Evolutionary conservation across 345 rosid genomes (phyloP), one percentile per base, ranked within the genome.

Genomic region (Eutrema japonicum): DNA sequence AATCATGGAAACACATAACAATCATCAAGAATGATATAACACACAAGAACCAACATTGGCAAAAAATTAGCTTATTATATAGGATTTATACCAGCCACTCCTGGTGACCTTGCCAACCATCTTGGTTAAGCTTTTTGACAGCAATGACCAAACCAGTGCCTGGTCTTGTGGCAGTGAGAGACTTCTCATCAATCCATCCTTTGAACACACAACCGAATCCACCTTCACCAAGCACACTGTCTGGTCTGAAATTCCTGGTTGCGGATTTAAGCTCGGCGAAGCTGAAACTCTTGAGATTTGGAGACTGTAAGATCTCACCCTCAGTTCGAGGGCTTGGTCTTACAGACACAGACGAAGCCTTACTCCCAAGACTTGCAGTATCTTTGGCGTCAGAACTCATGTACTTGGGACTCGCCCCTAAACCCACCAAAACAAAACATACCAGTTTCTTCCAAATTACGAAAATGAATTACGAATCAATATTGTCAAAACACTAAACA

Each of bases 181-280:
- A 72, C 64, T 85, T 76, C 73, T 82, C 87, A 68, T 89, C 95
- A 63, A 89, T 83, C 95, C 95, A 89, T 35, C 95, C 95, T 73
- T 89, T 89, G 63, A 89, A 89, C 6, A 89, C 95, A 36, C 87
- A 89, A 61, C 95, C 95, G 48, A 89, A 89, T 37, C 95, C 95
- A 70, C 92, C 95, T 82, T 89, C 95, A 49, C 95, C 95, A 65
- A 89, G 64, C 62, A 89, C 95, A 78, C 90, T 89, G 54, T 89
- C 95, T 3, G 90, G 90, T 51, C 95, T 83, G 72, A 89, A 89
- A 58, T 84, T 89, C 79, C 95, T 84, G 1, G 95, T 89, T 8
- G 95, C 87, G 30, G 78, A 79, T 78, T 82, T 89, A 10, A 89
- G 88, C 46, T 89, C 87, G 7, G 64, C 27, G 33, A 84, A 87